Percentiles rank a stretch among this genome's conserved stretches.
phyloP scores from a whole-genome alignment of 352 stramenopile species.

The Halophytophthora batemanensis region DNA sequence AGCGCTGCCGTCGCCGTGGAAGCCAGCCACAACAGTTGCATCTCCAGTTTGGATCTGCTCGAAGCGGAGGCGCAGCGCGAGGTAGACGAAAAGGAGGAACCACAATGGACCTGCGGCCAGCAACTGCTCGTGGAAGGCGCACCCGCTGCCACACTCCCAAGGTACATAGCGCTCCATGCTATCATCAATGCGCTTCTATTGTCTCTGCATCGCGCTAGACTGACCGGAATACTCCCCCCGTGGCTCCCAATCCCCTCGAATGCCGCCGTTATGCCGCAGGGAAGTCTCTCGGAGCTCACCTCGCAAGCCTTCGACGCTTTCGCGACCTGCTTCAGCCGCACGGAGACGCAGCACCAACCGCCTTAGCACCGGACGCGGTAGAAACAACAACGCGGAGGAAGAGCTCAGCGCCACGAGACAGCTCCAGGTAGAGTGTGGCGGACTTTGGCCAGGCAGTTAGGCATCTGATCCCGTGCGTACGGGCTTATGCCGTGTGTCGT shows the following conservation, averaged over 20 bases:
- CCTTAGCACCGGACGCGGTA: no score
- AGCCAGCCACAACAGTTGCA: constrained; percentile 10
- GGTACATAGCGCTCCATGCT: constrained; percentile 5
- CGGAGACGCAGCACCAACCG: constrained; percentile 7
- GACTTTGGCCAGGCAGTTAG: no score
- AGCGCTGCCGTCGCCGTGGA: not conserved
- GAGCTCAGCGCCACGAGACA: constrained; percentile 9
- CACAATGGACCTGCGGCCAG: constrained; percentile 9
- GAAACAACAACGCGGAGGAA: constrained; percentile 35
- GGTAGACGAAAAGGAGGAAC: constrained; percentile 2
- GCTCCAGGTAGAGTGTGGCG: constrained; percentile 19
- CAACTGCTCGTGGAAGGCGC: constrained; percentile 29
- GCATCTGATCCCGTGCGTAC: no score
- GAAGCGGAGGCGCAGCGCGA: constrained; percentile 21
- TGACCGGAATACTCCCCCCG: no score
- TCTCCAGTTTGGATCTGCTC: constrained; percentile 23
- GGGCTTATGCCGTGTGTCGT: no score
- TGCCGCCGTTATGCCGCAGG: no score
- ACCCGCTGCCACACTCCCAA: constrained; percentile 15
- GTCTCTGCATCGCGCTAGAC: no score
- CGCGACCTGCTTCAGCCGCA: constrained; percentile 5
- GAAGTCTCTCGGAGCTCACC: constrained; percentile 20
- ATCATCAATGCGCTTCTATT: no score
- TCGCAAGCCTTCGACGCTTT: constrained; percentile 13
- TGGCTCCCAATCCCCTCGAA: no score